phyloP scores from a whole-genome alignment of 139 green algal genomes.

The Pleodorina starrii region DNA sequence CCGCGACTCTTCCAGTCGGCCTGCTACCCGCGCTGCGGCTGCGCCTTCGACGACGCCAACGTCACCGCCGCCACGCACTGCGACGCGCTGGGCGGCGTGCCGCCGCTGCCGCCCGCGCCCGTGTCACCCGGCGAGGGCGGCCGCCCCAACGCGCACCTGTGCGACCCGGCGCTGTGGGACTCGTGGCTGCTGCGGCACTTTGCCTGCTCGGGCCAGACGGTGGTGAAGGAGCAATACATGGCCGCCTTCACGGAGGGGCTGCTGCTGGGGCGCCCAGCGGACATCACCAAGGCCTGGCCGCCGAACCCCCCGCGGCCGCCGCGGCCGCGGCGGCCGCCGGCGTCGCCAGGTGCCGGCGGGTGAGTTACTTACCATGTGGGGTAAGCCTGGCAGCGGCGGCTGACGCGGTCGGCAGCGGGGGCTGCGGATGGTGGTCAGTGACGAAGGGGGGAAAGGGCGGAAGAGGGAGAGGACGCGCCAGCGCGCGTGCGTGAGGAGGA shows the following conservation, averaged over 20 bases:
- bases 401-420: too few relatives aligned
- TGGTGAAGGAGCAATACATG: neutral
- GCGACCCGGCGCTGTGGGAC: neutral
- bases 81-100: neutral
- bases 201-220: neutral
- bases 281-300: neutral
- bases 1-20: conserved; percentile 32
- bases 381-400: too few relatives aligned
- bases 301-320: too few relatives aligned
- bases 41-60: neutral
- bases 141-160: neutral
- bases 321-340: neutral
- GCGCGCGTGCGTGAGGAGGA: too few relatives aligned
- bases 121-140: too few relatives aligned
- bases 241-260: neutral
- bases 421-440: too few relatives aligned
- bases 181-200: conserved; percentile 35
- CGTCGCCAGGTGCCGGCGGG: too few relatives aligned
- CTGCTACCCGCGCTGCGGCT: conserved; percentile 31
- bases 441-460: too few relatives aligned
- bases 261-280: neutral
- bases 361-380: too few relatives aligned
- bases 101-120: neutral
- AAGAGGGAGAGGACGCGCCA: too few relatives aligned
- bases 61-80: neutral